A percentile compares a stretch with the other conserved stretches of the same genome.
Conservation (phyloP, 192 early-diverging fungal species). For the Geranomyces variabilis region DNA sequence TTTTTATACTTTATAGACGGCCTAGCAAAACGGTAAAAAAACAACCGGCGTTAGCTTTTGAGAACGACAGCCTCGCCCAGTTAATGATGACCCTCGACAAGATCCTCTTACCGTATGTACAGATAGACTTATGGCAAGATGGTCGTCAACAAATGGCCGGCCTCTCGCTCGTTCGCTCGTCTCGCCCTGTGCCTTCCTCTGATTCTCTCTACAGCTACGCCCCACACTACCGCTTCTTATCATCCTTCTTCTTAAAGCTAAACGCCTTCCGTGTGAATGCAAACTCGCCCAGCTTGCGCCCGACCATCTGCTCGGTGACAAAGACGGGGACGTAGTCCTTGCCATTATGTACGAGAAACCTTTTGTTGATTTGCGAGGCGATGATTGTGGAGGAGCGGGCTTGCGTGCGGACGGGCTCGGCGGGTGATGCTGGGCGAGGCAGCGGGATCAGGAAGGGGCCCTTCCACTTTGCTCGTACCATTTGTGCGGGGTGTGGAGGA, state of each 20-base stretch:
- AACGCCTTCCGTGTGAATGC: conserved; percentile 86
- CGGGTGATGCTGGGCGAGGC: conserved; percentile 20
- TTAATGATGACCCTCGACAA: no score
- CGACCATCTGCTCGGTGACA: conserved; percentile 92
- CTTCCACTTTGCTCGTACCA: conserved; percentile 47
- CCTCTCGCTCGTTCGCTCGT: no score
- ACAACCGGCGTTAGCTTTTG: no score
- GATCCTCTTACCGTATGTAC: no score
- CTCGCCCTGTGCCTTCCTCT: no score
- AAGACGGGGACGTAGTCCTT: conserved; percentile 82
- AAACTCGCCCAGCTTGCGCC: conserved; percentile 94
- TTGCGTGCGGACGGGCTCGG: conserved; percentile 57
- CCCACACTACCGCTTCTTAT: conserved; percentile 35
- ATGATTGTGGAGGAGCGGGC: conserved; percentile 87
- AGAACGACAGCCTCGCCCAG: no score
- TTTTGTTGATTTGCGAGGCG: conserved; percentile 84
- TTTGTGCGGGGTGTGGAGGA: no score
- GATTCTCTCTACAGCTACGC: no score
- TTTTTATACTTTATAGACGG: no score
- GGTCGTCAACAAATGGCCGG: no score
- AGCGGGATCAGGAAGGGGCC: conserved; percentile 53
- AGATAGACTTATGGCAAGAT: no score
- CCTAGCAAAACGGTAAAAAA: no score
- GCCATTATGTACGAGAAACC: conserved; percentile 93
- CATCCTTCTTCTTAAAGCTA: conserved; percentile 56